Evolutionary conservation across 1,284 basidiomycete species (phyloP).

Genomic region (Ustilago lituana): DNA sequence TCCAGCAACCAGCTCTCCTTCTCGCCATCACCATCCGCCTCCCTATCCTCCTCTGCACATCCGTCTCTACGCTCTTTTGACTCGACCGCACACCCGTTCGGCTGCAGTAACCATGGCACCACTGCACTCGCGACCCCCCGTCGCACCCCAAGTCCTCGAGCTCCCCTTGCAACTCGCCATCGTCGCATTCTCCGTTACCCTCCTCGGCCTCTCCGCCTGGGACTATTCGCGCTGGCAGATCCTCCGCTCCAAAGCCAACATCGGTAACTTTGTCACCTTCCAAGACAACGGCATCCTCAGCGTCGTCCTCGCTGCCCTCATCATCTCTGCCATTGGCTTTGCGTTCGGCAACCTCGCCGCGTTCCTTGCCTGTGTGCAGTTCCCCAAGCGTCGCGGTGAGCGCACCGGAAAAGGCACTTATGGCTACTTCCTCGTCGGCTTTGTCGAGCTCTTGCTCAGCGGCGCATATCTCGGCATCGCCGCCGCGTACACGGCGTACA

Average conservation of each 20-base stretch:
- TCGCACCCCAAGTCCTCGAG: slow-evolving; percentile 51
- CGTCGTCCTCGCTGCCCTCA: slow-evolving; percentile 48
- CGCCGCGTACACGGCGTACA: slow-evolving; percentile 45
- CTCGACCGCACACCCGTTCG: not conserved
- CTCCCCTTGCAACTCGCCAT: slow-evolving; percentile 50
- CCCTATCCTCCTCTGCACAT: too few species aligned
- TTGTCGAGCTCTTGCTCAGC: slow-evolving; percentile 41
- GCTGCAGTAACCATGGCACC: slow-evolving; percentile 24
- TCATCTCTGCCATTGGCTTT: slow-evolving; percentile 44
- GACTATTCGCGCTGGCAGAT: slow-evolving; percentile 44
- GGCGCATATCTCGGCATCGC: slow-evolving; percentile 52
- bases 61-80: too few species aligned
- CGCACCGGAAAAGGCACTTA: slow-evolving; percentile 56
- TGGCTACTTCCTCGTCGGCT: slow-evolving; percentile 46
- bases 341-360: slow-evolving; percentile 44
- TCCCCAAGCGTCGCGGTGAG: slow-evolving; percentile 51
- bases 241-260: slow-evolving; percentile 17
- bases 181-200: slow-evolving; percentile 49
- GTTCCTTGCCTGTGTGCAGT: slow-evolving; percentile 49
- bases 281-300: slow-evolving; percentile 48
- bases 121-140: slow-evolving; percentile 36
- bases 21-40: too few species aligned
- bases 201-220: slow-evolving; percentile 50
- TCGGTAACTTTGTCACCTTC: slow-evolving; percentile 42
- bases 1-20: too few species aligned